Evolutionary conservation across 2,329 filamentous ascomycete species (phyloP).

Genomic region (Teratosphaeria pseudoeucalypti): DNA sequence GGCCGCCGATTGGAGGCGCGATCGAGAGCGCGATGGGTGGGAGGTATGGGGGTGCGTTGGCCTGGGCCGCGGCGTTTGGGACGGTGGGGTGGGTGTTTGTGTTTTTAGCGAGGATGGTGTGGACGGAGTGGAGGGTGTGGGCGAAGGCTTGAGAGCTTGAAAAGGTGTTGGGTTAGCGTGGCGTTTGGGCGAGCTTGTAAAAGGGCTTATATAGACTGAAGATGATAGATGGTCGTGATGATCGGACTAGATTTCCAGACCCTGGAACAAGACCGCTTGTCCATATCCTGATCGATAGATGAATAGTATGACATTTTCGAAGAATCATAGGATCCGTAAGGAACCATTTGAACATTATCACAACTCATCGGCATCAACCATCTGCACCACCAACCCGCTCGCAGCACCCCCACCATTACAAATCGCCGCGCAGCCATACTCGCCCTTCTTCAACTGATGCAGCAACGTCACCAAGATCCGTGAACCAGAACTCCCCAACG

Average conservation of each 20-base stretch:
- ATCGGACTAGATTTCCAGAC: not conserved
- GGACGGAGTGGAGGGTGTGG: not conserved
- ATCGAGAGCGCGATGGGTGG: conserved; percentile 32
- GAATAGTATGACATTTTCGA: not conserved
- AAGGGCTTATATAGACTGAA: not conserved
- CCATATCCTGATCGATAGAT: not conserved
- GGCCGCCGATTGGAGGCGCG: conserved; percentile 38
- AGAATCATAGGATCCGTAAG: conserved; percentile 27
- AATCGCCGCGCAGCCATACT: conserved; percentile 92
- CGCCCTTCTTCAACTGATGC: conserved; percentile 81
- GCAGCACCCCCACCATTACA: conserved; percentile 94
- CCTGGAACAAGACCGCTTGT: not conserved
- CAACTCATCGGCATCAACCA: conserved; percentile 43
- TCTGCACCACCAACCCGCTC: conserved; percentile 83
- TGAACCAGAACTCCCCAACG: conserved; percentile 84
- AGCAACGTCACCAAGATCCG: conserved; percentile 82
- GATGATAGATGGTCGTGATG: not conserved
- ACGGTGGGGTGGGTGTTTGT: not conserved
- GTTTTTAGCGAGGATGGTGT: not conserved
- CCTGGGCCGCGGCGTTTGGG: conserved; percentile 28
- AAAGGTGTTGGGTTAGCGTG: not conserved
- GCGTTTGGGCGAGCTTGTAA: not conserved
- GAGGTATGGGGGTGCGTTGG: conserved; percentile 32
- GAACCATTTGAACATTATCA: not conserved
- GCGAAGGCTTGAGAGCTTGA: not conserved